Evolutionary conservation across 2,329 filamentous ascomycete species (phyloP), one percentile per base, ranked within the genome.

Genomic region (Neospermospora avenae): DNA sequence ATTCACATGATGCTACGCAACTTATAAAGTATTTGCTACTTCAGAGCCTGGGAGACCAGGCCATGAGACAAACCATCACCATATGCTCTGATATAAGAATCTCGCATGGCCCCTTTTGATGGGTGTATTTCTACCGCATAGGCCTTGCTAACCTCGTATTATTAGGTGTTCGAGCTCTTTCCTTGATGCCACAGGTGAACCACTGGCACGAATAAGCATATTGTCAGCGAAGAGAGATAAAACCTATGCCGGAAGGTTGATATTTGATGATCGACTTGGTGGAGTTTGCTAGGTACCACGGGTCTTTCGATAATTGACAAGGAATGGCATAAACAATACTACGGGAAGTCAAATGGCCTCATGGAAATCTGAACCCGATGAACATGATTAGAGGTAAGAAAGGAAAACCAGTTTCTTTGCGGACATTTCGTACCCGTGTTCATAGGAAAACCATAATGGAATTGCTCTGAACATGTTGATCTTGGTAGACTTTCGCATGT

Each of bases 11-110:
- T 98, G 93, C 84, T 89, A 86, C 89, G 85, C 87, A 89, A 86
- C 76, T 78, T 79, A 78, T 77, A 82, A 92, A 91, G 93, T 98
- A 98, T 98, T 98, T 98, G 95, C 95, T 98, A 98, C 95, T 99
- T 98, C 93, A 97, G 95, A 99, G 92, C 91, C 86, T 77, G 75
- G 76, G 77, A 76, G 74, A 81, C 79, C 78, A 78, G 85, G 93
- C 91, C 79, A 96, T 98, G 95, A 99, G 93, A 99, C 91, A 87
- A 96, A 83, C 81, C 84, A 86, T 89, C 89, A 93, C 92, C 90
- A 82, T 48, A 84, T 84, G 85, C 84, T 83, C 91, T 96, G 91
- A 96, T 86, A 67, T 55, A 55, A 61, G 63, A 61, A 63, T 63
- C 55, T 65, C 55, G 64, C 66, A 66, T 64, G 55, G 48, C 56